phyloP scores from a whole-genome alignment of 768 basidiomycete species.

The Dictyophora rubrovolvata region DNA sequence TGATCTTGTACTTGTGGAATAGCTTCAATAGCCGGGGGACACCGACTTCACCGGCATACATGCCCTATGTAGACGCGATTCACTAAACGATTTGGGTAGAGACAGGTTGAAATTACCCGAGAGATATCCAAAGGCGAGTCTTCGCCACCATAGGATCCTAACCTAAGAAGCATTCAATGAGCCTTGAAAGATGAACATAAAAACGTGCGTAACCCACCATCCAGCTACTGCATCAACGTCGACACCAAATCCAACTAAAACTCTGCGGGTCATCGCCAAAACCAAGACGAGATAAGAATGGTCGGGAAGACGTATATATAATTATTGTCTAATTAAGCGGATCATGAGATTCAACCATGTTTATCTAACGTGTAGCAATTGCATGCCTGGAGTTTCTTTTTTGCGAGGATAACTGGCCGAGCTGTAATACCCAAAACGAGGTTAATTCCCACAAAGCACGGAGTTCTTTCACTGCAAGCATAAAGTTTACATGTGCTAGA shows the following conservation, averaged over 20 bases:
- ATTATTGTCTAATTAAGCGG: no score
- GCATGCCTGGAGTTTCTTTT: no score
- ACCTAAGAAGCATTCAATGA: constrained; percentile 26
- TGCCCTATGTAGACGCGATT: constrained; percentile 31
- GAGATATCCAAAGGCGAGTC: constrained; percentile 63
- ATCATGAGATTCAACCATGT: no score
- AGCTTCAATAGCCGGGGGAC: constrained; percentile 57
- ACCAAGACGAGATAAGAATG: no score
- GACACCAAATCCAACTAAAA: constrained; percentile 53
- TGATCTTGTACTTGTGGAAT: constrained; percentile 59
- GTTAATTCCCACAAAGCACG: no score
- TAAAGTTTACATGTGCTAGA: no score
- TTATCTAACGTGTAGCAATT: no score
- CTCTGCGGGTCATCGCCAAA: constrained; percentile 39
- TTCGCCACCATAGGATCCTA: constrained; percentile 69
- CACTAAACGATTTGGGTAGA: background rate
- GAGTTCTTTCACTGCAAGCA: no score
- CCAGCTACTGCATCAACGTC: constrained; percentile 74
- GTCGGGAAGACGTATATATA: no score
- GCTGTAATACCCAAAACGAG: no score
- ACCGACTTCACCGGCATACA: constrained; percentile 72
- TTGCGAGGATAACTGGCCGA: no score
- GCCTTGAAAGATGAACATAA: background rate
- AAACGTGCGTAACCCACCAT: constrained; percentile 33
- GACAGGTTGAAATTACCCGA: constrained; percentile 27